These are phyloP conservation scores for Aphanomyces stellatus DNA, from an alignment of 352 stramenopile genomes.

Conservation along the genomic window DNA sequence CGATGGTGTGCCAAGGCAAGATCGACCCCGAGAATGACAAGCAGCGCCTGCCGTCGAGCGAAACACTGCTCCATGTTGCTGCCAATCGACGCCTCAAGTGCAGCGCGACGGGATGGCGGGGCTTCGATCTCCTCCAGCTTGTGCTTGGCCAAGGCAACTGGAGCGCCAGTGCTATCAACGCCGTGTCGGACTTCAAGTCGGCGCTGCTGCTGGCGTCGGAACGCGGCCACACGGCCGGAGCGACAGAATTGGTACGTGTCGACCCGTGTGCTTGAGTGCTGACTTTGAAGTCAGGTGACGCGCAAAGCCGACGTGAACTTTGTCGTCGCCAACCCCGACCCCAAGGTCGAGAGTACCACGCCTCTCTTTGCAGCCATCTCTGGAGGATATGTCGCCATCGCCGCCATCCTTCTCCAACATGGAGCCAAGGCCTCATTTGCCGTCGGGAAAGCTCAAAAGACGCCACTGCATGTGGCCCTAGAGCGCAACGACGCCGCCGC, in stretches of 20 bases:
- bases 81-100: conserved; percentile 23
- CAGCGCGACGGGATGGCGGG: background rate
- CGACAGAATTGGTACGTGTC: background rate
- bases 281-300: background rate
- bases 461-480: conserved; percentile 48
- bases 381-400: background rate
- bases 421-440: conserved; percentile 6
- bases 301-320: background rate
- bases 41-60: background rate
- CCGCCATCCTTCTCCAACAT: background rate
- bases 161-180: background rate
- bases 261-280: background rate
- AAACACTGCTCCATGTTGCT: conserved; percentile 44
- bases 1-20: background rate
- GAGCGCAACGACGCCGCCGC: conserved; percentile 35
- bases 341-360: background rate
- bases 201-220: background rate
- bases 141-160: background rate
- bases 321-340: background rate
- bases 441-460: conserved; percentile 28
- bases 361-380: background rate
- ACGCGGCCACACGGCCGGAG: background rate
- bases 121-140: background rate
- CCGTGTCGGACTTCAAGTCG: background rate
- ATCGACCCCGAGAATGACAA: background rate